These are phyloP conservation scores for Trichophyton schoenleinii DNA, from an alignment of 2,329 filamentous ascomycete species.

Conservation along the genomic window DNA sequence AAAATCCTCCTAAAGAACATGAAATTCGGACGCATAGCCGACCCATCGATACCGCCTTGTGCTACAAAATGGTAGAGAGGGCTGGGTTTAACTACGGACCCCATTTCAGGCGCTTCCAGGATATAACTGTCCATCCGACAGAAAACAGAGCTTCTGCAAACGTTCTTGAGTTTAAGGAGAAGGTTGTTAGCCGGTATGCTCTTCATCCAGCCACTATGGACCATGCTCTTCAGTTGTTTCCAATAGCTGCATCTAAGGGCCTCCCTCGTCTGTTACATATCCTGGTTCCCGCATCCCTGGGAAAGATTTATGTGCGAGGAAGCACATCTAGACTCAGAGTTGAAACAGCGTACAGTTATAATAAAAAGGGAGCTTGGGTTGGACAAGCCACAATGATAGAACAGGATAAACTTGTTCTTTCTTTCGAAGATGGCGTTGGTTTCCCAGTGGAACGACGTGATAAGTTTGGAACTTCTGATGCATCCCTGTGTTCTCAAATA, in stretches of 20 bases:
- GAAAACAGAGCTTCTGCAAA: not conserved
- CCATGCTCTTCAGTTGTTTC: not conserved
- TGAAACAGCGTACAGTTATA: not conserved
- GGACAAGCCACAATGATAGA: not conserved
- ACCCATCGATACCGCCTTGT: not conserved
- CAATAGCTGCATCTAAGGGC: not conserved
- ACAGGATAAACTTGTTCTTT: not conserved
- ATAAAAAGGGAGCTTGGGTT: not conserved
- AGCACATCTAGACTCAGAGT: not conserved
- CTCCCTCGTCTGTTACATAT: not conserved
- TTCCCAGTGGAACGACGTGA: not conserved
- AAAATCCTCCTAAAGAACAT: not conserved
- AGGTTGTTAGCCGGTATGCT: not conserved
- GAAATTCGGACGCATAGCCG: not conserved
- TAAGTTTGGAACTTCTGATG: not conserved
- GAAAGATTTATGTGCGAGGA: not conserved
- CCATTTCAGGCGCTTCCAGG: constrained; percentile 1
- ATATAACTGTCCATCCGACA: not conserved
- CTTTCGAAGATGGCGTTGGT: not conserved
- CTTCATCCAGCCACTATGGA: constrained; percentile 5
- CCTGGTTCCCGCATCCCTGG: not conserved
- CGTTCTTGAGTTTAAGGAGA: not conserved
- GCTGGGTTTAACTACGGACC: constrained; percentile 5
- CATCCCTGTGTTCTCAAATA: not conserved
- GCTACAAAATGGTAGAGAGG: not conserved